Percentiles rank a stretch among this genome's conserved stretches.
These are phyloP conservation scores for Tolypocladium tropicale DNA, from an alignment of 2,329 filamentous ascomycete species.

Conservation along the genomic window DNA sequence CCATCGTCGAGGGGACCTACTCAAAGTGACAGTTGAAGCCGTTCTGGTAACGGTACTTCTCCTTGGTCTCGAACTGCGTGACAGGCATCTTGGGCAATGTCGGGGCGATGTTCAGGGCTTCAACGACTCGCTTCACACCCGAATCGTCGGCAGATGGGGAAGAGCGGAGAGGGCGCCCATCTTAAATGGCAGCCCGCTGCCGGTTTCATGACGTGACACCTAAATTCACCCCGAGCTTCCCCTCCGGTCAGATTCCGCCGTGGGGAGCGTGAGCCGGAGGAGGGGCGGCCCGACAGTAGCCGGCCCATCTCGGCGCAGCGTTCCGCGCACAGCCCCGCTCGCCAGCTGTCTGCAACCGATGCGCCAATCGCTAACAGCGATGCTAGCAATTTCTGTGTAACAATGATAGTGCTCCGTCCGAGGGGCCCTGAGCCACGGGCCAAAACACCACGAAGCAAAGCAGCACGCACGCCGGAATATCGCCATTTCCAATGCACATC, in stretches of 20 bases:
- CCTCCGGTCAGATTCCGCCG: constrained; percentile 11
- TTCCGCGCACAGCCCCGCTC: constrained; percentile 11
- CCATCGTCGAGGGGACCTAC: constrained; percentile 33
- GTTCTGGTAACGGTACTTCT: constrained; percentile 65
- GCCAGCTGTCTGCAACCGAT: background rate
- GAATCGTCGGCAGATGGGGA: background rate
- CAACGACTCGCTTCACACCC: background rate
- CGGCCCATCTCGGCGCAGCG: constrained; percentile 9
- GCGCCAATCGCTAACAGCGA: background rate
- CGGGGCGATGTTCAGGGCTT: background rate
- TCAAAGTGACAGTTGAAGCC: constrained; percentile 72
- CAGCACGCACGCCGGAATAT: background rate
- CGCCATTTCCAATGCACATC: background rate
- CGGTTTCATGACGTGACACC: background rate
- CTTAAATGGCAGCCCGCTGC: background rate
- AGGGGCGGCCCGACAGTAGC: constrained; percentile 17
- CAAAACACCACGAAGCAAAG: background rate
- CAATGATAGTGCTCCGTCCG: background rate
- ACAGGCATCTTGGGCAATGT: constrained; percentile 32
- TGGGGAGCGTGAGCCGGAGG: constrained; percentile 5
- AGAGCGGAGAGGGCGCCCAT: background rate
- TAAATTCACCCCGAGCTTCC: background rate
- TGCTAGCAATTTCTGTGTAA: background rate
- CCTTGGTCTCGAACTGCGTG: constrained; percentile 35
- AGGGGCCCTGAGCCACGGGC: background rate